Conservation (phyloP, 768 basidiomycete genomes). For the Macrocybe gigantea region DNA sequence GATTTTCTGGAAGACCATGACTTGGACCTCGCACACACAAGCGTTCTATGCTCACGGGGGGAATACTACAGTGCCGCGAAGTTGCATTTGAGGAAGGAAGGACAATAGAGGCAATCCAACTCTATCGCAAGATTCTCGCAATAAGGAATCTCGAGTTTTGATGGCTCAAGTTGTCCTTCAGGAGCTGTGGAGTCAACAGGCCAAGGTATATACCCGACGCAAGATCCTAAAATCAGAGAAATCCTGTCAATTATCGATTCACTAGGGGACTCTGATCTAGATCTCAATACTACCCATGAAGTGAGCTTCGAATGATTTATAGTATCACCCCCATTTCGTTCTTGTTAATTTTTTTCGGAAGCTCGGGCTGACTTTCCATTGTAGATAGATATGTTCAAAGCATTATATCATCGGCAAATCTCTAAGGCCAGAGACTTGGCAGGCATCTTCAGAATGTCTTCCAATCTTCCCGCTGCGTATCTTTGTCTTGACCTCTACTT, state of each 20-base stretch:
- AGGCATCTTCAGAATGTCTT: background rate
- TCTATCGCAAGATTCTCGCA: slow-evolving; percentile 28
- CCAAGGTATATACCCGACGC: slow-evolving; percentile 31
- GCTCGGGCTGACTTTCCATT: no score
- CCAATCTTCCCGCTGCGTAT: slow-evolving; percentile 27
- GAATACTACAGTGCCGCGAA: slow-evolving; percentile 45
- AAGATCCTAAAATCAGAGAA: slow-evolving; percentile 9
- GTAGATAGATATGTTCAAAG: slow-evolving; percentile 12
- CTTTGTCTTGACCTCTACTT: slow-evolving; percentile 39
- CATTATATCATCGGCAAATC: background rate
- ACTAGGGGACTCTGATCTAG: no score
- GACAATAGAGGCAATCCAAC: slow-evolving; percentile 39
- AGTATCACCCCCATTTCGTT: no score
- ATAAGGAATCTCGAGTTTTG: slow-evolving; percentile 18
- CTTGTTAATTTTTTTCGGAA: no score
- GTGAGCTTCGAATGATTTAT: no score
- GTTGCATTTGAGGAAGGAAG: slow-evolving; percentile 44
- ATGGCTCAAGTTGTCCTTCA: slow-evolving; percentile 35
- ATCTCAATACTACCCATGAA: no score
- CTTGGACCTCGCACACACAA: slow-evolving; percentile 42
- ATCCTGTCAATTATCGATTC: slow-evolving; percentile 15
- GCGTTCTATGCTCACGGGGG: slow-evolving; percentile 35
- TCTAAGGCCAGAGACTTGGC: no score
- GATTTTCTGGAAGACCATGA: slow-evolving; percentile 51
- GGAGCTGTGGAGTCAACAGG: slow-evolving; percentile 33